Evolutionary conservation across 306 rosid species (phyloP), one percentile per base, ranked within the genome.

Genomic region (Cyclanthera cordifolia): DNA sequence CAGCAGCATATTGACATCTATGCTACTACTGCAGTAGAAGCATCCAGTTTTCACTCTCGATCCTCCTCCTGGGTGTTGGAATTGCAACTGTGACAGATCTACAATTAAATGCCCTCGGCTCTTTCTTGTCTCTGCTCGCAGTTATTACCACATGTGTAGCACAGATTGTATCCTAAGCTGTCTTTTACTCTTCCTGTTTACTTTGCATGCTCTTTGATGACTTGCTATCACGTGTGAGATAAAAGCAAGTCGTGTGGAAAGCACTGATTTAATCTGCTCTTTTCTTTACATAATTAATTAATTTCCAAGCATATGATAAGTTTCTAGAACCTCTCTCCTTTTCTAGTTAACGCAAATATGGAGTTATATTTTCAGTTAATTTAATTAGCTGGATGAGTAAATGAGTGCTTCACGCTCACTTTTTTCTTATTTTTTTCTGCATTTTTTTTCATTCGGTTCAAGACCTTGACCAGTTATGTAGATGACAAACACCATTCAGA

Each of bases 401-500:
- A 16, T 20, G 28, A 28, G 23, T 51, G 12, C 8, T 20, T 10
- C 56, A 52, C n/a, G n/a, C 56, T 17, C 27, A 4, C 59, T 23
- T 53, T 16, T 49, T 49, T 19, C 63, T 60, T 1, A 20, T 1
- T 2, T 41, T 41, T 63, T 63, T 20, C 30, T 41, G 30, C 21
- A 4, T 0, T 21, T 41, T 49, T 49, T 28, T 51, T 45, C 39
- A 13, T 34, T 34, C 53, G 45, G 37, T 30, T 71, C 12, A 74
- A 69, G 53, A 70, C 77, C 93, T 92, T 92, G 81, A 92, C 77
- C 70, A 83, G 81, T 79, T 27, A 23, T 74, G 79, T 82, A 93
- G 98, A 87, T 93, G 98, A 93, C 98, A 54, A 93, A 93, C 75
- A 93, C 96, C 73, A 93, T 93, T 78, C 98, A 93, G 82, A 93